Evolutionary conservation across 495 filamentous ascomycete species (phyloP), one percentile per base, ranked within the genome.

Genomic region (Xylaria venustula): DNA sequence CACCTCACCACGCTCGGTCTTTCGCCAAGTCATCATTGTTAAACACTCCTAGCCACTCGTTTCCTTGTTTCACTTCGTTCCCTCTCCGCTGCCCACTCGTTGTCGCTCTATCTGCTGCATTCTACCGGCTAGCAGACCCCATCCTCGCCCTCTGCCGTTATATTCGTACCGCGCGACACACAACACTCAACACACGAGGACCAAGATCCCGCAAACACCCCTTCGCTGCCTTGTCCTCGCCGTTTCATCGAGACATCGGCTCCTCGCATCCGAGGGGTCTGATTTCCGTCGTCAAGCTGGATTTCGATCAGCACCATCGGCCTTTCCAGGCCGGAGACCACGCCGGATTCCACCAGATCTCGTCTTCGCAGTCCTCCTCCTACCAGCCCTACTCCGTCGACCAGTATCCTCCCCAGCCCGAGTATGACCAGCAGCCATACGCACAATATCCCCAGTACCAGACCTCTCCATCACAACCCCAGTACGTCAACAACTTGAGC

Each of bases 401-500:
- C 20, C 57, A 67, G 3, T 65, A 48, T 36, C 64, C 60, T 44
- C 53, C 66, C 1, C 63, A 61, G 34, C 64, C 61, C 28, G 66
- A 64, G 47, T 70, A 68, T 61, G 65, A 66, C 7, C 65, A 67
- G 34, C 61, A 60, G 4, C 59, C 57, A 9, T 66, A 66, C 45
- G 64, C 59, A 3, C 61, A 71, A 28, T 69, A 63, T 42, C 65
- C 50, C 36, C 54, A 64, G 49, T 41, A 66, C 45, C 53, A 36
- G 32, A 28, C 61, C 7, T 51, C 48, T 26, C 61, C 61, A 48
- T 26, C 42, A 17, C 60, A 63, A 45, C 58, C 55, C 17, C 50
- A 46, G 14, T 66, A 61, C 59, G 60, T 68, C 62, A 81, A 72
- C 65, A 86, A 88, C 79, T 55, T 46, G 7, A 92, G 91, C 65